Conservation (phyloP, 2,329 filamentous ascomycete genomes). For the Talaromyces piceae region DNA sequence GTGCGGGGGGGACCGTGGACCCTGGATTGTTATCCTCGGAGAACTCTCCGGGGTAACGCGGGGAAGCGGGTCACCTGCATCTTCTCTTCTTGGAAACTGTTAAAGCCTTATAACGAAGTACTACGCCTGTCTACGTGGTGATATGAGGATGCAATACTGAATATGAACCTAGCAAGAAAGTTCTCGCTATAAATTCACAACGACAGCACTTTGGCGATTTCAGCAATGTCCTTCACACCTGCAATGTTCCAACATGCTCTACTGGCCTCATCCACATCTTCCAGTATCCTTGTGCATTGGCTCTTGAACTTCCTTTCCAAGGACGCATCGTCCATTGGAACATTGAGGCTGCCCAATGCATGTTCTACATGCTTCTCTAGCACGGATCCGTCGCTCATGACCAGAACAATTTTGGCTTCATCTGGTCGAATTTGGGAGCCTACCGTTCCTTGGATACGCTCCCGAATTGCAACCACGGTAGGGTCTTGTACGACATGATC, state of each 20-base stretch:
- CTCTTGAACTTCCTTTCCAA: conserved; percentile 45
- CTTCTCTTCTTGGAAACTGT: neutral
- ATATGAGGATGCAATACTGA: too few species aligned
- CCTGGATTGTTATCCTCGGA: too few species aligned
- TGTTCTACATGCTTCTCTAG: conserved; percentile 43
- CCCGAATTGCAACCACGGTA: conserved; percentile 37
- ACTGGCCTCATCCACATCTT: conserved; percentile 30
- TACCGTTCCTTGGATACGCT: conserved; percentile 38
- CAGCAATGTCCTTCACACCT: conserved; percentile 21
- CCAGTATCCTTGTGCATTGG: conserved; percentile 39
- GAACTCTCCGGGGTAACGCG: neutral
- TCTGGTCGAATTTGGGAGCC: conserved; percentile 37
- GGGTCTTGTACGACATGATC: conserved; percentile 40
- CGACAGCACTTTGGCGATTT: neutral
- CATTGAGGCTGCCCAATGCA: conserved; percentile 45
- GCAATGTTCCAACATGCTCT: conserved; percentile 25
- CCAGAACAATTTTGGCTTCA: conserved; percentile 30
- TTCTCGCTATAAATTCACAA: neutral
- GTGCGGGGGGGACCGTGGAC: neutral
- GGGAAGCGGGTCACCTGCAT: neutral
- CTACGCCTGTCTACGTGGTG: too few species aligned
- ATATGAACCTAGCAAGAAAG: too few species aligned
- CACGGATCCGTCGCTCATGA: conserved; percentile 8
- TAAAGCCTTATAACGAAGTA: too few species aligned
- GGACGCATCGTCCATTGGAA: conserved; percentile 41